phyloP scores from a whole-genome alignment of 2,329 filamentous ascomycete genomes.

The Trichocomaceae sp. region DNA sequence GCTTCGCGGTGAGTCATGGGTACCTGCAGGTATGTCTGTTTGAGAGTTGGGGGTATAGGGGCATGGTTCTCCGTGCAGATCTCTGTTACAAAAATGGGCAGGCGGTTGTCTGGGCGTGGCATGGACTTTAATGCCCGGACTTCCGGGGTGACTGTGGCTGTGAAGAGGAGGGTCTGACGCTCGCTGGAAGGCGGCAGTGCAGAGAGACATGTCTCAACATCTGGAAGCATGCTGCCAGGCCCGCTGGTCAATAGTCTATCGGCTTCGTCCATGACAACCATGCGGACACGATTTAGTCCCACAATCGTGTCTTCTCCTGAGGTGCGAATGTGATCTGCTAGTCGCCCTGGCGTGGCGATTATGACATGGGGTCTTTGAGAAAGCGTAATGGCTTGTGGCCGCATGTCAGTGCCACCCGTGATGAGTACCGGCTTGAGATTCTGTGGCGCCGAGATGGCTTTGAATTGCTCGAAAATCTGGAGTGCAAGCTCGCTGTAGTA shows the following conservation, averaged over 20 bases:
- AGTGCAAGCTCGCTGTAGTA: conserved; percentile 70
- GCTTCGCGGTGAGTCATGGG: conserved; percentile 91
- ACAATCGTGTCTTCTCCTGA: conserved; percentile 87
- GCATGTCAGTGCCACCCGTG: conserved; percentile 89
- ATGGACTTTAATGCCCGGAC: conserved; percentile 78
- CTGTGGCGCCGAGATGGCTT: conserved; percentile 82
- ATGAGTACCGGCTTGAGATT: conserved; percentile 83
- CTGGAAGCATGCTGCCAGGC: conserved; percentile 84
- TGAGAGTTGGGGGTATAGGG: conserved; percentile 69
- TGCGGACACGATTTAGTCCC: conserved; percentile 69
- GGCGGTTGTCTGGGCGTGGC: conserved; percentile 61
- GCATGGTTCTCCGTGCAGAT: conserved; percentile 64
- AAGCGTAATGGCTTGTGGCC: conserved; percentile 77
- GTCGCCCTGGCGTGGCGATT: conserved; percentile 84
- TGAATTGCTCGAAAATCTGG: conserved; percentile 94
- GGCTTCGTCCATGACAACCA: conserved; percentile 92
- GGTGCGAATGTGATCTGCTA: conserved; percentile 87
- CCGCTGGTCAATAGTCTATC: conserved; percentile 74
- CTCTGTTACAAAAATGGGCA: conserved; percentile 81
- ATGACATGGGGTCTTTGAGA: conserved; percentile 80
- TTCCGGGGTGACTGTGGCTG: conserved; percentile 88
- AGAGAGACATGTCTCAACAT: conserved; percentile 80
- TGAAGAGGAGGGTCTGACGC: conserved; percentile 93
- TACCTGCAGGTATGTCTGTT: conserved; percentile 79
- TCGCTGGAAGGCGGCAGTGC: conserved; percentile 69